Percentiles rank a stretch among this genome's conserved stretches.
phyloP scores from a whole-genome alignment of 768 basidiomycete species.

The Collybia mongolica region DNA sequence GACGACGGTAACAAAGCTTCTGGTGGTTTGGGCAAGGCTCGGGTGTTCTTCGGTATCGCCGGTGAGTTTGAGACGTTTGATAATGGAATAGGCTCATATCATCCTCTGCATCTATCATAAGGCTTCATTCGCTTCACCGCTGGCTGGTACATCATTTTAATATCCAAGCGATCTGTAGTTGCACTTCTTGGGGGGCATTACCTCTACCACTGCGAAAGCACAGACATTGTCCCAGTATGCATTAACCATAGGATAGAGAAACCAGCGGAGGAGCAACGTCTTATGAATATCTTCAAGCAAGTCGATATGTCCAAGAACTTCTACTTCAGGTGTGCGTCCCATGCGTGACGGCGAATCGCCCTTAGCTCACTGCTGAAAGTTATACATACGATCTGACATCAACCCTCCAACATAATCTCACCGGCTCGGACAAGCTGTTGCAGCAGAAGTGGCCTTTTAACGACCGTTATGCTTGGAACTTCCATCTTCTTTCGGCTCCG shows the following conservation, averaged over 20 bases:
- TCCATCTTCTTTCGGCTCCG: conserved; percentile 74
- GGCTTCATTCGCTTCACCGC: conserved; percentile 95
- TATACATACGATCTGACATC: conserved; percentile 97
- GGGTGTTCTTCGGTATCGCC: conserved; percentile 79
- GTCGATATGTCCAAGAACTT: conserved; percentile 99
- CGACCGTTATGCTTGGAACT: conserved; percentile 94
- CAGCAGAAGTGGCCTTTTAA: conserved; percentile 67
- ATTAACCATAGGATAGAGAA: conserved; percentile 84
- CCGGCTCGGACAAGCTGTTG: conserved; percentile 45
- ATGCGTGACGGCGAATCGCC: background rate
- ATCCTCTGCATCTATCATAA: conserved; percentile 20
- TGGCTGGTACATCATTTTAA: conserved; percentile 93
- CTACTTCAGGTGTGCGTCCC: conserved; percentile 77
- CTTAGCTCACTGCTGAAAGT: conserved; percentile 35
- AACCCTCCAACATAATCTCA: conserved; percentile 91
- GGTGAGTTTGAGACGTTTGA: conserved; percentile 38
- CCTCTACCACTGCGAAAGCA: conserved; percentile 92
- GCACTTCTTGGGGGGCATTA: conserved; percentile 95
- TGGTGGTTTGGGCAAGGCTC: conserved; percentile 82
- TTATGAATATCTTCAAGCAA: conserved; percentile 91
- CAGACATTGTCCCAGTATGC: conserved; percentile 77
- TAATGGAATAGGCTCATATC: background rate
- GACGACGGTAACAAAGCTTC: conserved; percentile 91
- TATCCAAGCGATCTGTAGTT: conserved; percentile 88
- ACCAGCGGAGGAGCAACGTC: conserved; percentile 83